phyloP scores from a whole-genome alignment of 108 stramenopile species.

The Cylindrotheca closterium region DNA sequence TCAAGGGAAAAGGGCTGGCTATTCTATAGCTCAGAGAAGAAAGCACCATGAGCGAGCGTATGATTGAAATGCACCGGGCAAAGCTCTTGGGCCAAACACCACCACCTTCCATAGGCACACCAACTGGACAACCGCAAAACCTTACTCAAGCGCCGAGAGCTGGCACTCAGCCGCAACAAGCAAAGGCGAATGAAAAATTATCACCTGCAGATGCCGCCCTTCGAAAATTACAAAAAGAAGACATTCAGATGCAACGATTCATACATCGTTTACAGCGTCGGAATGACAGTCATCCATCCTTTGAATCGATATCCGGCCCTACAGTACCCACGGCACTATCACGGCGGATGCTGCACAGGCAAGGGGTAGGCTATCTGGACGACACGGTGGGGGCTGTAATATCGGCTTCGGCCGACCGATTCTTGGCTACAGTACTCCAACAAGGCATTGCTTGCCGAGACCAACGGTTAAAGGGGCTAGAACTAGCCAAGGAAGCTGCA shows the following conservation, averaged over 20 bases:
- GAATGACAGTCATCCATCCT: conserved; percentile 26
- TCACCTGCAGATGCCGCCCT: conserved; percentile 43
- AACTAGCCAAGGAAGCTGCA: conserved; percentile 44
- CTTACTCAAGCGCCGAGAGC: background rate
- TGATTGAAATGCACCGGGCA: conserved; percentile 61
- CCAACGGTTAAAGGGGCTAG: conserved; percentile 71
- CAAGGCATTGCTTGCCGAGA: conserved; percentile 83
- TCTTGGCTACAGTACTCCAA: conserved; percentile 76
- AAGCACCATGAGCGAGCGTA: conserved; percentile 70
- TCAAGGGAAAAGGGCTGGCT: no score
- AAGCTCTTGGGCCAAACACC: conserved; percentile 36
- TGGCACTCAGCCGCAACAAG: conserved; percentile 4
- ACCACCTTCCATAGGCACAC: conserved; percentile 8
- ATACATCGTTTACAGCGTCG: conserved; percentile 42
- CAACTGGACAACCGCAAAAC: conserved; percentile 1
- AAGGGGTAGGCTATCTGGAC: conserved; percentile 80
- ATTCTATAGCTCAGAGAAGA: no score
- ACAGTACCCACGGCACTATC: conserved; percentile 77
- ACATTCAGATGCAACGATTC: conserved; percentile 43
- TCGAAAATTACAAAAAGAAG: conserved; percentile 32
- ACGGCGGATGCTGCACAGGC: conserved; percentile 72
- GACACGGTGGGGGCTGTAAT: conserved; percentile 62
- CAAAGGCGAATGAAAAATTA: conserved; percentile 1
- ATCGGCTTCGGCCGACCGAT: conserved; percentile 79
- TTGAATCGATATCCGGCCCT: conserved; percentile 34